Evolutionary conservation across 371 early-diverging fungal species (phyloP), one percentile per base, ranked within the genome.

Genomic region (Encephalitozoon intestinalis): DNA sequence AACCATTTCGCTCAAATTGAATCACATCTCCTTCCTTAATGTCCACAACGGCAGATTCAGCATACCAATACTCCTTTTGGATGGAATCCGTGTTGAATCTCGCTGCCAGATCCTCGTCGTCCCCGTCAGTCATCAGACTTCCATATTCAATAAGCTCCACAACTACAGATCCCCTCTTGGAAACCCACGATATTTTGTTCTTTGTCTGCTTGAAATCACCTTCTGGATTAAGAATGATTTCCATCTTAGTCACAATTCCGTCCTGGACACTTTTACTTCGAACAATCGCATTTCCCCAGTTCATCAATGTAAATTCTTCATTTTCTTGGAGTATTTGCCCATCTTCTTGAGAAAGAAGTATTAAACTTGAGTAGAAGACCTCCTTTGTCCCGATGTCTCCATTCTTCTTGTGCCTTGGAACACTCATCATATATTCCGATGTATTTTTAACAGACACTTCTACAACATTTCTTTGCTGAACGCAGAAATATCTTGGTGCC

Each of bases 291-390:
- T 97, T 97, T 71, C 97, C 96, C 93, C 95, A 96, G 86, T 96
- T 95, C 98, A 99, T 97, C 64, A 98, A 86, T 9, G 97, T 97
- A 74, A 95, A 84, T 86, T 97, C 97, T 86, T 97, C 97, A 64
- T 88, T 89, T 0, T 87, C 80, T 65, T 88, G 89, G 15, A 97
- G 86, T 6, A 86, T 80, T 70, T 88, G 87, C 50, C 92, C 94
- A 86, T 98, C 98, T 28, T 87, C 92, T 79, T 91, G 90, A 65
- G 92, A 93, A 70, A 98, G 79, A 67, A 89, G 90, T 53, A 97
- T 85, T 76, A 87, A 84, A 25, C 88, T 87, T 30, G 90, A 89
- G 76, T 87, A 94, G 34, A 88, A 87, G 0, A 94, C 91, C 70
- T 84, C 86, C 88, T 97, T 96, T 74, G 79, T 86, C 63, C 97